A percentile compares a stretch with the other conserved stretches of the same genome.
These are phyloP conservation scores for Celoporthe dispersa DNA, from an alignment of 2,329 filamentous ascomycete genomes.

Conservation along the genomic window DNA sequence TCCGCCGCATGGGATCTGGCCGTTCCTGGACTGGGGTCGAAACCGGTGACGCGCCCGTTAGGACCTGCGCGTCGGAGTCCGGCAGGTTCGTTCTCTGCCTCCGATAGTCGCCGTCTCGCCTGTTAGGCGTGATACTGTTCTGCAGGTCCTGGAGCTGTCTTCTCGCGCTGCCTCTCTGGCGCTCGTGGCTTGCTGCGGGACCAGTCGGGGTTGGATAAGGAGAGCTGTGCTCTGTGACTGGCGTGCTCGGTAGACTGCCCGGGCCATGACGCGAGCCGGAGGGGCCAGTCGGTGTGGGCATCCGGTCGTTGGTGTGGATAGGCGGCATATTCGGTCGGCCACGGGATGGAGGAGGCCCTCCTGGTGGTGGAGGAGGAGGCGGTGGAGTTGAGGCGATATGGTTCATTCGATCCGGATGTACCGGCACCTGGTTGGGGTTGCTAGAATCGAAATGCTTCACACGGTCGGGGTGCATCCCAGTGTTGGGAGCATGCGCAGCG, in stretches of 20 bases:
- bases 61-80: slow-evolving; percentile 60
- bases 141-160: slow-evolving; percentile 61
- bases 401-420: slow-evolving; percentile 57
- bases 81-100: slow-evolving; percentile 46
- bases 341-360: slow-evolving; percentile 16
- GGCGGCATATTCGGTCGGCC: slow-evolving; percentile 33
- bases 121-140: slow-evolving; percentile 43
- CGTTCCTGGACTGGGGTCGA: slow-evolving; percentile 56
- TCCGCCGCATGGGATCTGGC: slow-evolving; percentile 47
- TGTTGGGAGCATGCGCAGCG: slow-evolving; percentile 26
- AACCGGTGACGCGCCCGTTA: slow-evolving; percentile 57
- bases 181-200: slow-evolving; percentile 43
- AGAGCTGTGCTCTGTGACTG: slow-evolving; percentile 33
- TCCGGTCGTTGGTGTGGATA: slow-evolving; percentile 37
- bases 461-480: slow-evolving; percentile 48
- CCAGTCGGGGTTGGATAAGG: slow-evolving; percentile 36
- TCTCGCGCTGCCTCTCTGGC: slow-evolving; percentile 45
- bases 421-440: slow-evolving; percentile 36
- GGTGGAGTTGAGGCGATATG: slow-evolving; percentile 45
- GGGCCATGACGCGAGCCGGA: slow-evolving; percentile 30
- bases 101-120: slow-evolving; percentile 33
- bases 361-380: slow-evolving; percentile 39
- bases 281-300: slow-evolving; percentile 37
- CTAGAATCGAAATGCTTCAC: slow-evolving; percentile 44
- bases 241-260: slow-evolving; percentile 38